Evolutionary conservation across 2,329 filamentous ascomycete species (phyloP).

Genomic region (Hymenoscyphus albidus): DNA sequence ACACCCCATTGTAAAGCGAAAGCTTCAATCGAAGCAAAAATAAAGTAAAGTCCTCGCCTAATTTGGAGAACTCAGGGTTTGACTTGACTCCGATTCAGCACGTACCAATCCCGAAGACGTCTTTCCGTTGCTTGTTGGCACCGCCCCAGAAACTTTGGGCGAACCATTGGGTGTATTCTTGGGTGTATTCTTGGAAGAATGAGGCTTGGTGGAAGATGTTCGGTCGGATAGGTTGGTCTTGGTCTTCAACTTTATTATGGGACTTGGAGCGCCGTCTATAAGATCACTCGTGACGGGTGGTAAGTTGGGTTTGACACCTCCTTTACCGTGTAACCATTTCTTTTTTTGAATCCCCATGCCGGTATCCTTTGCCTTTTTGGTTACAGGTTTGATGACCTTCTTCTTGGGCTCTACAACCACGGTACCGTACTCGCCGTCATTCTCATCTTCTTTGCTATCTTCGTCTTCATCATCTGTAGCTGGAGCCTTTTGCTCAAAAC

Average conservation of each 20-base stretch:
- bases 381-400: slow-evolving; percentile 23
- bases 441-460: slow-evolving; percentile 29
- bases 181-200: slow-evolving; percentile 12
- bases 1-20: neutral
- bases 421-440: slow-evolving; percentile 30
- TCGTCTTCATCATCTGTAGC: slow-evolving; percentile 26
- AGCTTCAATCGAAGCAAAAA: no score
- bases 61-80: slow-evolving; percentile 26
- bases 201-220: neutral
- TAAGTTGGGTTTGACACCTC: slow-evolving; percentile 10
- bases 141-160: slow-evolving; percentile 6
- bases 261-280: neutral
- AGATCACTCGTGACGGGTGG: neutral
- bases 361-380: slow-evolving; percentile 16
- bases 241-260: slow-evolving; percentile 13
- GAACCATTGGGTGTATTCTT: slow-evolving; percentile 13
- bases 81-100: slow-evolving; percentile 21
- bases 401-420: slow-evolving; percentile 29
- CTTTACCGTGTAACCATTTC: slow-evolving; percentile 22
- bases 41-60: neutral
- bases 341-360: slow-evolving; percentile 13
- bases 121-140: slow-evolving; percentile 9
- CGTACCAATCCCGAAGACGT: slow-evolving; percentile 12
- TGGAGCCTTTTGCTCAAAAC: slow-evolving; percentile 27
- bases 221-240: slow-evolving; percentile 1